A percentile compares a stretch with the other conserved stretches of the same genome.
Evolutionary conservation across 192 early-diverging fungal genomes (phyloP).

Genomic region (Podila minutissima): DNA sequence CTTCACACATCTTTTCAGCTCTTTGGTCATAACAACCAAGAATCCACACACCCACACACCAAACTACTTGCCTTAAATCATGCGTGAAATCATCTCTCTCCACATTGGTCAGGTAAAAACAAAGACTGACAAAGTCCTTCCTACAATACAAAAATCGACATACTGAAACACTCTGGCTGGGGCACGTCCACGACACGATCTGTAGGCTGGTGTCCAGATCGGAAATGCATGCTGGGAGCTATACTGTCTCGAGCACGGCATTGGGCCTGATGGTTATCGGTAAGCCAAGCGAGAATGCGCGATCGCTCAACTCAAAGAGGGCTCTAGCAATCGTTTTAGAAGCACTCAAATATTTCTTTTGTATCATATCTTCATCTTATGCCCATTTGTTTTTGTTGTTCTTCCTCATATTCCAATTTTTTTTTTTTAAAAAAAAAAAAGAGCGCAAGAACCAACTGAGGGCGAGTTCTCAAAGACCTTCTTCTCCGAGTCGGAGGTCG

Average conservation of each 20-base stretch:
- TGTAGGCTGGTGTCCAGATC: slow-evolving; percentile 97
- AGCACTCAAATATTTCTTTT: no score
- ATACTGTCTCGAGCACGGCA: slow-evolving; percentile 95
- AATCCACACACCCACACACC: background rate
- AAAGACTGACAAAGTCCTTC: background rate
- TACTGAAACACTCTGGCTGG: background rate
- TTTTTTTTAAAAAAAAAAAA: no score
- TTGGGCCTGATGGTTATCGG: slow-evolving; percentile 92
- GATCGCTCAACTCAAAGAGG: no score
- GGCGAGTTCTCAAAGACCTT: slow-evolving; percentile 98
- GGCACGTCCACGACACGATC: no score
- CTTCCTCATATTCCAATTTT: no score
- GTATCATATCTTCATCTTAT: no score
- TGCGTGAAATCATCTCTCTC: no score
- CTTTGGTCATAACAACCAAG: slow-evolving; percentile 2
- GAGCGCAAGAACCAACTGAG: slow-evolving; percentile 77
- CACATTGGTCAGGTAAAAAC: no score
- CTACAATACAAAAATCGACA: background rate
- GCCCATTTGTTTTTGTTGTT: no score
- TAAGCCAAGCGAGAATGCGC: slow-evolving; percentile 3
- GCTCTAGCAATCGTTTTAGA: no score
- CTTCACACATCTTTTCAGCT: background rate
- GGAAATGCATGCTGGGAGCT: slow-evolving; percentile 99
- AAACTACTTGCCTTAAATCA: background rate
- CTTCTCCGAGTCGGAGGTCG: slow-evolving; percentile 98